These are phyloP conservation scores for Didymella pomorum DNA, from an alignment of 2,329 filamentous ascomycete genomes.

Conservation along the genomic window DNA sequence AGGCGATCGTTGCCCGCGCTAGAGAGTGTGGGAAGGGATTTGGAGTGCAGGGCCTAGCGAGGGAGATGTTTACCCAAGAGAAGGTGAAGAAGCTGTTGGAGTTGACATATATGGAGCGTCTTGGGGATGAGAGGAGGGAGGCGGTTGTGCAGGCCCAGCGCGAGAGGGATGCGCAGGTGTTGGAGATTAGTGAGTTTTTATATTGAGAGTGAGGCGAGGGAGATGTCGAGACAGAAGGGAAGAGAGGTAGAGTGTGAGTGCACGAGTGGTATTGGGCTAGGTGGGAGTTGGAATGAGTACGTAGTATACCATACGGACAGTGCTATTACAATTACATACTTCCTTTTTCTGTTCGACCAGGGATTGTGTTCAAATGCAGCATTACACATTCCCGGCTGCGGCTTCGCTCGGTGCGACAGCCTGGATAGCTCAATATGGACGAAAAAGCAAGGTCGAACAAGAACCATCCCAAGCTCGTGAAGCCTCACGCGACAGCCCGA, in stretches of 20 bases:
- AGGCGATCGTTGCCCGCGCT: conserved; percentile 70
- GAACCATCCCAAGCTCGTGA: neutral
- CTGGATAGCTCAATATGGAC: neutral
- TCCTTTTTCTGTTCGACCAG: neutral
- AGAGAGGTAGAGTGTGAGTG: no score
- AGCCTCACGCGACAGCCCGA: neutral
- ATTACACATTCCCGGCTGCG: neutral
- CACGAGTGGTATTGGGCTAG: neutral
- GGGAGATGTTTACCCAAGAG: conserved; percentile 47
- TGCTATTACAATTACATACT: neutral
- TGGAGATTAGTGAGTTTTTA: conserved; percentile 76
- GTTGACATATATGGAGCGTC: conserved; percentile 55
- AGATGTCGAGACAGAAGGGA: no score
- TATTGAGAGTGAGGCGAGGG: conserved; percentile 44
- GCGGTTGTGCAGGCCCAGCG: conserved; percentile 70
- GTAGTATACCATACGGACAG: conserved; percentile 5
- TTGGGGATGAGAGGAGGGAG: conserved; percentile 72
- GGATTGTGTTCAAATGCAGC: neutral
- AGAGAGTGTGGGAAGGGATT: conserved; percentile 54
- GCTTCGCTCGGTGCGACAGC: neutral
- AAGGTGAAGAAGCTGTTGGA: conserved; percentile 54
- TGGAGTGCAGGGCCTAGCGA: conserved; percentile 36
- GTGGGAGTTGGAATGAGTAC: neutral
- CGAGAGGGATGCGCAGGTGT: conserved; percentile 73
- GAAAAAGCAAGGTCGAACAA: neutral